Evolutionary conservation across 2,329 filamentous ascomycete species (phyloP).

Genomic region (Penicillium hordei): DNA sequence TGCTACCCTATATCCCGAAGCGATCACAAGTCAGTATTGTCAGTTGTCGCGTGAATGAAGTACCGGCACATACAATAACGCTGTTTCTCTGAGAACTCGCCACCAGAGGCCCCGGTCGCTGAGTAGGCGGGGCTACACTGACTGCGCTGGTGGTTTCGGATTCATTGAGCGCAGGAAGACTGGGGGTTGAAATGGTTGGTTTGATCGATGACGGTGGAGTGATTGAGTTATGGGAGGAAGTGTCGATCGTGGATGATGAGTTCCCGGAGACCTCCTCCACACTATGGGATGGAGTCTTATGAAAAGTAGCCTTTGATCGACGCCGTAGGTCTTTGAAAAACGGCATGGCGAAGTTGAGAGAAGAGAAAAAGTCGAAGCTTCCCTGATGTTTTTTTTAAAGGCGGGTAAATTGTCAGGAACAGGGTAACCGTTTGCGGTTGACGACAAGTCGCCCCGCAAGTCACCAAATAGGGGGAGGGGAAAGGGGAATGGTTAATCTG

Average conservation of each 20-base stretch:
- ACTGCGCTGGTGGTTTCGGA: slow-evolving; percentile 47
- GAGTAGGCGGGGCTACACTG: slow-evolving; percentile 41
- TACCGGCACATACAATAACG: slow-evolving; percentile 38
- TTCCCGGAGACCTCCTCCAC: slow-evolving; percentile 63
- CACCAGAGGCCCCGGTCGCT: slow-evolving; percentile 47
- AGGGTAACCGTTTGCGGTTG: slow-evolving; percentile 36
- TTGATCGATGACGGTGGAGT: slow-evolving; percentile 73
- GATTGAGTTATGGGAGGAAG: slow-evolving; percentile 60
- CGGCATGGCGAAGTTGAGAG: slow-evolving; percentile 42
- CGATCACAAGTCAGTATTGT: slow-evolving; percentile 8
- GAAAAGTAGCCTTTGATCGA: slow-evolving; percentile 73
- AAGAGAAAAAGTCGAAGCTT: slow-evolving; percentile 5
- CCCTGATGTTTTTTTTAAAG: slow-evolving; percentile 5
- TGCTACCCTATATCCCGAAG: slow-evolving; percentile 34
- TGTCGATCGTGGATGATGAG: slow-evolving; percentile 62
- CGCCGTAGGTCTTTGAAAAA: slow-evolving; percentile 77
- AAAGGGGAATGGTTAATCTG: background rate
- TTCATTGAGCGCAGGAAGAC: slow-evolving; percentile 54
- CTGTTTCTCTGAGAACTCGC: slow-evolving; percentile 45
- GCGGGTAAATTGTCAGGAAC: background rate
- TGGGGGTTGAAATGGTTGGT: slow-evolving; percentile 64
- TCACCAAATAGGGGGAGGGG: slow-evolving; percentile 6
- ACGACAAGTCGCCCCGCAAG: slow-evolving; percentile 23
- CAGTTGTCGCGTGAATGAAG: background rate
- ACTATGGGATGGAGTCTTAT: slow-evolving; percentile 44